Conservation (phyloP, 805 yeast genomes). For the Ogataea nakhonphanomensis region DNA sequence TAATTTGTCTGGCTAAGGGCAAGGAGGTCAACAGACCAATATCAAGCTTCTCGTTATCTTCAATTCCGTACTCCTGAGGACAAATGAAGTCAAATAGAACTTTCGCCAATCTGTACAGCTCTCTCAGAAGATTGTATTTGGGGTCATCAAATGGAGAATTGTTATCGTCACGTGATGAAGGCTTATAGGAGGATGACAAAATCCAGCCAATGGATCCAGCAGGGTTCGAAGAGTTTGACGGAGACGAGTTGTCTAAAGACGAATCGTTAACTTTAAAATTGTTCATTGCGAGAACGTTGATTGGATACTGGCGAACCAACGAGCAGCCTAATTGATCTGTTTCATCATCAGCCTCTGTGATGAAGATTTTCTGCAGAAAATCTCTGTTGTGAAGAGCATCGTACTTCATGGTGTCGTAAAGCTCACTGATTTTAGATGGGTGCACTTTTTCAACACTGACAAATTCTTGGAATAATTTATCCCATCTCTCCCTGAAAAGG, state of each 20-base stretch:
- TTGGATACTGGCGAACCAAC: slow-evolving; percentile 68
- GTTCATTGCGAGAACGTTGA: slow-evolving; percentile 71
- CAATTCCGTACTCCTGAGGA: slow-evolving; percentile 98
- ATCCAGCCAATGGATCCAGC: slow-evolving; percentile 79
- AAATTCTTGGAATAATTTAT: slow-evolving; percentile 89
- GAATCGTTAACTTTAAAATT: slow-evolving; percentile 60
- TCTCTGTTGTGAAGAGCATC: slow-evolving; percentile 95
- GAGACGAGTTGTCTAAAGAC: slow-evolving; percentile 24
- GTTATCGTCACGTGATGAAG: slow-evolving; percentile 26
- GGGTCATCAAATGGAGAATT: slow-evolving; percentile 69
- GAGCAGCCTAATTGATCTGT: slow-evolving; percentile 43
- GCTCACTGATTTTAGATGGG: slow-evolving; percentile 93
- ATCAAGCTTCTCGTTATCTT: slow-evolving; percentile 90
- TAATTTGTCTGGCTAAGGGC: slow-evolving; percentile 86
- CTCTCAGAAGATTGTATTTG: slow-evolving; percentile 76
- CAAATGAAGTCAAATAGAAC: slow-evolving; percentile 95
- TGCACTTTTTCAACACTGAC: slow-evolving; percentile 92
- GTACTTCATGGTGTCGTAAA: slow-evolving; percentile 97
- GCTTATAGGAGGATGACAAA: slow-evolving; percentile 34
- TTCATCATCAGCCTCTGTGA: slow-evolving; percentile 49
- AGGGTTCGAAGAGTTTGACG: slow-evolving; percentile 26
- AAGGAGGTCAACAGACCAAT: slow-evolving; percentile 92
- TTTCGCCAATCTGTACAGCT: slow-evolving; percentile 83
- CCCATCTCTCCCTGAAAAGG: slow-evolving; percentile 95
- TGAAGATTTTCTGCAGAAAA: slow-evolving; percentile 78